Conservation (phyloP, 108 stramenopile genomes). For the Fistulifera pelliculosa region DNA sequence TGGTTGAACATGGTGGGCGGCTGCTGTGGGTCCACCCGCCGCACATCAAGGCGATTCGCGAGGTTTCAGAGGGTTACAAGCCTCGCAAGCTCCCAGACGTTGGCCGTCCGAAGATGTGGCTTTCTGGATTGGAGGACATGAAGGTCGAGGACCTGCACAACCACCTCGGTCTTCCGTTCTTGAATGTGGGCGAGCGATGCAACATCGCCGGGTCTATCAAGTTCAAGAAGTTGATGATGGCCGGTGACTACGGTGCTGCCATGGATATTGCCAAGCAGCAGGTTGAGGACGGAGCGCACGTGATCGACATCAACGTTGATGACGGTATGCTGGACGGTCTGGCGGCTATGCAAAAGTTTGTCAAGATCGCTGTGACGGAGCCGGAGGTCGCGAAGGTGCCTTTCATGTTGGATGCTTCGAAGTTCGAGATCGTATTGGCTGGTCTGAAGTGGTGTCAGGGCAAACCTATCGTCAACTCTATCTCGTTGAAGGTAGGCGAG, state of each 20-base stretch:
- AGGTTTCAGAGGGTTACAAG: constrained; percentile 33
- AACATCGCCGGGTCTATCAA: constrained; percentile 86
- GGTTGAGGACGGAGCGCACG: constrained; percentile 93
- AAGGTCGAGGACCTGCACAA: constrained; percentile 54
- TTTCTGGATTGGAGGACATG: constrained; percentile 73
- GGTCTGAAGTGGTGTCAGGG: constrained; percentile 93
- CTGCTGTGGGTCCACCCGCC: constrained; percentile 84
- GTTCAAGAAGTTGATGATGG: constrained; percentile 94
- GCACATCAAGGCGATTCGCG: constrained; percentile 79
- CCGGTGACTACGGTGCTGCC: constrained; percentile 80
- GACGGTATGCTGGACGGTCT: constrained; percentile 94
- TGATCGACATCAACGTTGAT: constrained; percentile 96
- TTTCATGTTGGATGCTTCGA: constrained; percentile 95
- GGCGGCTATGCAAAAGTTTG: constrained; percentile 96
- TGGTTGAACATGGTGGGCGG: constrained; percentile 85
- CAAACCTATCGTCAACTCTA: constrained; percentile 95
- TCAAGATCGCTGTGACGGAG: constrained; percentile 93
- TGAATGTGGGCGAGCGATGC: constrained; percentile 90
- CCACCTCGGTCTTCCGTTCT: constrained; percentile 57
- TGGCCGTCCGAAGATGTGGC: constrained; percentile 57
- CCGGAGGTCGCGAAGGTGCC: constrained; percentile 90
- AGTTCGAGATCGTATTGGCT: constrained; percentile 93
- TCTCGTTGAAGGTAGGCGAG: constrained; percentile 97
- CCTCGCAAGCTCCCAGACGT: constrained; percentile 30
- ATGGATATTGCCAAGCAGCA: constrained; percentile 97